phyloP scores from a whole-genome alignment of 1,139 yeast genomes.

The Yamadazyma oceani region DNA sequence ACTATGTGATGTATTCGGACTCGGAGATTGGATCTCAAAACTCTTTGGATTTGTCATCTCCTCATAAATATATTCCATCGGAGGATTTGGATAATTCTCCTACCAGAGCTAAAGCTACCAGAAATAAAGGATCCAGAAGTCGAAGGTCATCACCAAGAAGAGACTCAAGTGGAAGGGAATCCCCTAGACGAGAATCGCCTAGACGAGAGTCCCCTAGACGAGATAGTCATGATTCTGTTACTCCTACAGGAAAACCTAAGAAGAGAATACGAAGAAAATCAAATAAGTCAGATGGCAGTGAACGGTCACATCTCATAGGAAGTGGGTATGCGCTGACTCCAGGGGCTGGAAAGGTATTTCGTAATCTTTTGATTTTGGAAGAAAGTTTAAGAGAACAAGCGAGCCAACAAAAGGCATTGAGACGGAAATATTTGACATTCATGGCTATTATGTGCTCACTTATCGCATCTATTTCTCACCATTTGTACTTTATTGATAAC shows the following conservation, averaged over 20 bases:
- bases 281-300: slow-evolving; percentile 30
- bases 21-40: slow-evolving; percentile 41
- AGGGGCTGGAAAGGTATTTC: slow-evolving; percentile 69
- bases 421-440: slow-evolving; percentile 75
- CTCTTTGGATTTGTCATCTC: slow-evolving; percentile 24
- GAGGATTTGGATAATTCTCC: slow-evolving; percentile 10
- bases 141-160: slow-evolving; percentile 8
- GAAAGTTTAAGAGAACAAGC: slow-evolving; percentile 83
- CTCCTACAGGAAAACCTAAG: slow-evolving; percentile 24
- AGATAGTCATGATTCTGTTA: slow-evolving; percentile 19
- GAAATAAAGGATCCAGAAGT: slow-evolving; percentile 13
- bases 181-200: slow-evolving; percentile 9
- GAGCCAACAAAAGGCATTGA: slow-evolving; percentile 62
- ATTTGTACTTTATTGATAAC: slow-evolving; percentile 36
- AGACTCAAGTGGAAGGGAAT: slow-evolving; percentile 2
- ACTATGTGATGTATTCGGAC: slow-evolving; percentile 38
- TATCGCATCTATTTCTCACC: slow-evolving; percentile 43
- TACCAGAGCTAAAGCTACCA: slow-evolving; percentile 8
- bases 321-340: slow-evolving; percentile 49
- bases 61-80: slow-evolving; percentile 4
- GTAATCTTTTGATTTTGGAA: slow-evolving; percentile 80
- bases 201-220: slow-evolving; percentile 13
- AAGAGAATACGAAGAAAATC: slow-evolving; percentile 32
- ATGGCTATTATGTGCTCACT: slow-evolving; percentile 51
- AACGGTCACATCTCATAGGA: slow-evolving; percentile 25